Conservation (phyloP, 140 eudicot species). For the Anethum foeniculum region DNA sequence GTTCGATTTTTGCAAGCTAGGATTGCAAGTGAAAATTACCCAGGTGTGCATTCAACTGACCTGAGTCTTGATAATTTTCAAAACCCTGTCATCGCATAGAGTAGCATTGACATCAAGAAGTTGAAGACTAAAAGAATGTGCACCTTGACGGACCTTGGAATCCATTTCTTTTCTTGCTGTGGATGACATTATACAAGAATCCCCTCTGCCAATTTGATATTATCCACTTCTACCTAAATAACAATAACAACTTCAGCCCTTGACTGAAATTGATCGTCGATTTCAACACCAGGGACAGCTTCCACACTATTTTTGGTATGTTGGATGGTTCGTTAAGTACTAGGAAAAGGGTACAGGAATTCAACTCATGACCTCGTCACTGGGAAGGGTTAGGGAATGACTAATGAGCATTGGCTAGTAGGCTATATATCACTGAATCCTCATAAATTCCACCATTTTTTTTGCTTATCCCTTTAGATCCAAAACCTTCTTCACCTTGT, state of each 20-base stretch:
- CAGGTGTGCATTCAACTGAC: constrained; percentile 16
- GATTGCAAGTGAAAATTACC: background rate
- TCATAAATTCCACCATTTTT: no score
- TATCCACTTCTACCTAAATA: no score
- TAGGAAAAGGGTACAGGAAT: no score
- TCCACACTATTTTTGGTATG: background rate
- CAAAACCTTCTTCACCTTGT: no score
- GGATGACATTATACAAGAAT: constrained; percentile 37
- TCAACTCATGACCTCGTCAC: no score
- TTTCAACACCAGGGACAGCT: background rate
- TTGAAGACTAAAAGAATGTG: constrained; percentile 48
- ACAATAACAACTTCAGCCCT: no score
- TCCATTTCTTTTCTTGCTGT: constrained; percentile 35
- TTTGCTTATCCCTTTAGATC: no score
- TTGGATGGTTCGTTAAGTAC: background rate
- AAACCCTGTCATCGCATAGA: constrained; percentile 41
- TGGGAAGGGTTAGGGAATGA: no score
- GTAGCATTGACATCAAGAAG: constrained; percentile 48
- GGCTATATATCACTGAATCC: no score
- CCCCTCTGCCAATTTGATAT: constrained; percentile 32
- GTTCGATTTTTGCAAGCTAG: background rate
- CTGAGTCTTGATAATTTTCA: constrained; percentile 48
- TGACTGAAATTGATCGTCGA: background rate
- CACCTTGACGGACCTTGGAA: constrained; percentile 46
- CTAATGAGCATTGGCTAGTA: no score